A percentile compares a stretch with the other conserved stretches of the same genome.
These are phyloP conservation scores for Lactarius sanguifluus DNA, from an alignment of 768 basidiomycete genomes.

Conservation along the genomic window DNA sequence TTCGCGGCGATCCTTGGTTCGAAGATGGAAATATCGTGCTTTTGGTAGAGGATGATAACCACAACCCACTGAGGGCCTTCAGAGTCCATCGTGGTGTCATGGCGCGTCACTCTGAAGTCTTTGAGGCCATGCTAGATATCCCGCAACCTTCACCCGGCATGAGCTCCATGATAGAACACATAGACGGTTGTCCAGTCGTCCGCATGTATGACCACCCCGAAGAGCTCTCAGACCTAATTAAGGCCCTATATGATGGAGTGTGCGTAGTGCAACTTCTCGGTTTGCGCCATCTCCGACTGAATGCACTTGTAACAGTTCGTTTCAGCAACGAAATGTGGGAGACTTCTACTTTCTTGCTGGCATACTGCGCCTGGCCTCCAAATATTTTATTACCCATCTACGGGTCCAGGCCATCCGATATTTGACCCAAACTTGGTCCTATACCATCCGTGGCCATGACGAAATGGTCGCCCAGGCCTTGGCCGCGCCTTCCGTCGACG, in stretches of 20 bases:
- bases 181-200: conserved; percentile 52
- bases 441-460: conserved; percentile 56
- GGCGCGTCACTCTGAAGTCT: conserved; percentile 56
- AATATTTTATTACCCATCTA: conserved; percentile 56
- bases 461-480: conserved; percentile 53
- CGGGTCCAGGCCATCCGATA: conserved; percentile 52
- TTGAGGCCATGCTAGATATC: conserved; percentile 54
- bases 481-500: conserved; percentile 41
- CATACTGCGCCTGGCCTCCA: conserved; percentile 57
- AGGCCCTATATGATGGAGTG: conserved; percentile 57
- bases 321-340: conserved; percentile 42
- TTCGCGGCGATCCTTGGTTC: conserved; percentile 52
- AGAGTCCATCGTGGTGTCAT: conserved; percentile 49
- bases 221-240: conserved; percentile 52
- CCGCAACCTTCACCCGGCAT: conserved; percentile 38
- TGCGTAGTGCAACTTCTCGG: conserved; percentile 38
- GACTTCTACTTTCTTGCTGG: conserved; percentile 59
- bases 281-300: conserved; percentile 1
- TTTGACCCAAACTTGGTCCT: conserved; percentile 51
- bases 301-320: conserved; percentile 36
- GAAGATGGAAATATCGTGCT: conserved; percentile 61
- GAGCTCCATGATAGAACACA: conserved; percentile 35
- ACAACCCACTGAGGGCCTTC: conserved; percentile 42
- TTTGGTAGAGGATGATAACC: conserved; percentile 37
- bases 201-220: conserved; percentile 51